phyloP scores from a whole-genome alignment of 2,329 filamentous ascomycete species.

The Phaeosphaeriaceae sp. region DNA sequence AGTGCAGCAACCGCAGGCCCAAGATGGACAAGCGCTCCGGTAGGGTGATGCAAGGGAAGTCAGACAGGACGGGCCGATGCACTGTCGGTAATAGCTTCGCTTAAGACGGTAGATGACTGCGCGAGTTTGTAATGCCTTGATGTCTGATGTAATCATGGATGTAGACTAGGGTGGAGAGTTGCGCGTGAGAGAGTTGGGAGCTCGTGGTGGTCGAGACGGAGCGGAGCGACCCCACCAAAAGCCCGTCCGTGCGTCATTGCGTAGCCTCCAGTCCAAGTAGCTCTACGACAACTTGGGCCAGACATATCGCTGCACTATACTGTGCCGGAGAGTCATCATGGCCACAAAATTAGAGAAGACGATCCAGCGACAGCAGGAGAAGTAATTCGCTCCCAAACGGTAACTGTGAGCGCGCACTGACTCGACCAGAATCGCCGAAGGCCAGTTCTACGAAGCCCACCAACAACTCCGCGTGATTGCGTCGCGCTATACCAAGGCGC shows the following conservation, averaged over 20 bases:
- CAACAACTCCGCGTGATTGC: conserved; percentile 97
- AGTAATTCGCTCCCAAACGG: conserved; percentile 57
- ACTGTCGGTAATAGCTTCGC: background rate
- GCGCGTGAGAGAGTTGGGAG: background rate
- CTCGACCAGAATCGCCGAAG: conserved; percentile 76
- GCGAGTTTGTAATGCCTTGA: background rate
- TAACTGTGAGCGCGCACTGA: conserved; percentile 11
- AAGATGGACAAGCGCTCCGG: background rate
- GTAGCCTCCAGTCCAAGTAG: background rate
- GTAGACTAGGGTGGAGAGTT: background rate
- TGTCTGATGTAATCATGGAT: background rate
- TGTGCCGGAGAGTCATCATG: conserved; percentile 14
- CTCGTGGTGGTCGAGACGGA: background rate
- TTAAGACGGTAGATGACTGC: background rate
- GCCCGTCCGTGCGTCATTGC: conserved; percentile 29
- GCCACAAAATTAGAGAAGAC: conserved; percentile 71
- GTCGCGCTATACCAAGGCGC: conserved; percentile 87
- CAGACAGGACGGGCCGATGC: background rate
- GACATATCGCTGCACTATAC: background rate
- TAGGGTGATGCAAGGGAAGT: no score
- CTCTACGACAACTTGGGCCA: background rate
- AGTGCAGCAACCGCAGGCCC: background rate
- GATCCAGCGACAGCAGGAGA: conserved; percentile 78
- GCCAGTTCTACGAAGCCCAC: conserved; percentile 96
- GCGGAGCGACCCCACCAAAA: conserved; percentile 2